Percentiles rank a stretch among this genome's conserved stretches.
Conservation (phyloP, 768 basidiomycete genomes). For the Serpula lacrymans region DNA sequence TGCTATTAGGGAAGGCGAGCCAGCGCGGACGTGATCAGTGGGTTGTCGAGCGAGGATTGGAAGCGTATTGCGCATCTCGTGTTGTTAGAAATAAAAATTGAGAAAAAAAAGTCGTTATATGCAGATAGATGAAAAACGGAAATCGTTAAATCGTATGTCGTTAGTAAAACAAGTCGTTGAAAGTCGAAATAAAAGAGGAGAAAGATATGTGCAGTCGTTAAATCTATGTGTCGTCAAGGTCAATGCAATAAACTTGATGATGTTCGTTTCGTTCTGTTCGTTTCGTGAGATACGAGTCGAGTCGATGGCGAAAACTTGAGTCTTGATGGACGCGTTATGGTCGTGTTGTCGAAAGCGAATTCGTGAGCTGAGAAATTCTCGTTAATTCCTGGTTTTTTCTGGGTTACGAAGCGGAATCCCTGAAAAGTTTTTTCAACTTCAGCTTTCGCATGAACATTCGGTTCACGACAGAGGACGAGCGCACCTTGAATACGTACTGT, state of each 20-base stretch:
- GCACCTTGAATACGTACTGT: constrained; percentile 19
- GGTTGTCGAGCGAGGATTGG: constrained; percentile 28
- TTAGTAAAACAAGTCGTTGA: constrained; percentile 20
- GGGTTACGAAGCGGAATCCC: constrained; percentile 12
- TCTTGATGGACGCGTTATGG: constrained; percentile 11
- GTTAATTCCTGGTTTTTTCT: constrained; percentile 19
- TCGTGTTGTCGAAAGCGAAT: constrained; percentile 12
- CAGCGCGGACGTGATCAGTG: constrained; percentile 18
- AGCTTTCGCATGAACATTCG: not conserved
- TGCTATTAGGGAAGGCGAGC: constrained; percentile 23
- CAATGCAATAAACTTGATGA: constrained; percentile 14
- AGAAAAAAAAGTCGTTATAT: constrained; percentile 21
- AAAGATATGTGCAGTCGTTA: constrained; percentile 18
- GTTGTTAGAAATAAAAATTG: constrained; percentile 21
- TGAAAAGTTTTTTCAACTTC: not conserved
- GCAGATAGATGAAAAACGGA: constrained; percentile 12
- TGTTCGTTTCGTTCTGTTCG: too few relatives aligned
- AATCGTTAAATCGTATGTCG: constrained; percentile 19
- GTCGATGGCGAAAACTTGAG: constrained; percentile 10
- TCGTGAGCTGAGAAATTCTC: constrained; percentile 22
- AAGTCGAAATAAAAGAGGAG: constrained; percentile 9
- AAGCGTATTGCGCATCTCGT: constrained; percentile 12
- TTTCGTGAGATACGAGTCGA: too few relatives aligned
- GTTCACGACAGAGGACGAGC: constrained; percentile 1
- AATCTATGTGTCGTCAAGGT: constrained; percentile 14